Base-by-base conservation (phyloP, 2,329 filamentous ascomycete species). In the Penicillium sp. region DNA sequence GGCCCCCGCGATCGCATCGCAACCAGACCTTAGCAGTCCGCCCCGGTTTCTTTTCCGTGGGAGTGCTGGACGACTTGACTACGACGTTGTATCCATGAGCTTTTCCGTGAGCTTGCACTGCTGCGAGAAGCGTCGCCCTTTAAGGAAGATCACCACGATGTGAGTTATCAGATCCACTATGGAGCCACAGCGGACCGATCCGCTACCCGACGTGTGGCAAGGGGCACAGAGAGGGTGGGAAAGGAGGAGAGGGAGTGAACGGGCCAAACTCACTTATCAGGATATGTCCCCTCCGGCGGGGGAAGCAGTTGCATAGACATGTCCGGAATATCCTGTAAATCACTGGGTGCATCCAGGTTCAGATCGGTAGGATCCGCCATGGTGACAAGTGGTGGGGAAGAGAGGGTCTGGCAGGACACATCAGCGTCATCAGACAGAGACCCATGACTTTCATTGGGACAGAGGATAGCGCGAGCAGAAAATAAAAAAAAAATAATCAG, bases 61-160 rank as follows among this genome's bases (percentile, higher is more conserved):
- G 70, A 1, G 67, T 72, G 52, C 69, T 72, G n/a, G 70, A 72
- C n/a, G 70, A 72, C 45, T 72, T 72, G 43, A 72, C 68, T 8
- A 72, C 70, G 21, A 72, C 64, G 54, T 72, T 71, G 53, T 72
- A 72, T 19, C 70, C 70, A 56, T 72, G 69, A 3, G 64, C 58
- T 56, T 71, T 72, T 26, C 67, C 69, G 54, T 72, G 69, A 8
- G 62, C 64, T 50, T 72, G 69, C 22, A 72, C 69, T 15, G 69
- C 64, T 3, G 67, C 59, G 32, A 72, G 61, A 43, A 72, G 61
- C 17, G 69, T 61, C 5, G 64, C 54, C 54, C 69, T 70, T 15
- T 3, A 42, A 31, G n/a, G n/a, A n/a, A n/a, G n/a, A n/a, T n/a
- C n/a, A n/a, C n/a, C n/a, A n/a, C n/a, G n/a, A n/a, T n/a, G n/a